Evolutionary conservation across 805 yeast genomes (phyloP).

Genomic region (Ogataea henricii): DNA sequence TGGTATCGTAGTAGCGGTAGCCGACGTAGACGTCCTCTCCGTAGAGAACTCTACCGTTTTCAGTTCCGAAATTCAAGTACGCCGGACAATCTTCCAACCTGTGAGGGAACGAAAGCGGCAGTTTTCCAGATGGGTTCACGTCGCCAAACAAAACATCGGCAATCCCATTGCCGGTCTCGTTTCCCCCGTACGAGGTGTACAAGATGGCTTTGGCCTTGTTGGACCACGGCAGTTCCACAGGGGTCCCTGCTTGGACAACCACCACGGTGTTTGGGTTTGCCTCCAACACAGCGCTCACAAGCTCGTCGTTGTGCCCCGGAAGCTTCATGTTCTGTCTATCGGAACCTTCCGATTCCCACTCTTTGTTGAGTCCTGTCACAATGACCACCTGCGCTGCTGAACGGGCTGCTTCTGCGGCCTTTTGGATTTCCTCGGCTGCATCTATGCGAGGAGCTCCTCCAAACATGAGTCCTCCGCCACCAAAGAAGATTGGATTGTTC

Average conservation of each 20-base stretch:
- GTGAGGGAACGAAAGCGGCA: constrained; percentile 43
- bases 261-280: constrained; percentile 40
- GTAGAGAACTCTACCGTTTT: constrained; percentile 40
- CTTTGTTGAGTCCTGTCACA: constrained; percentile 39
- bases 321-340: constrained; percentile 40
- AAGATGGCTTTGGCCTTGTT: constrained; percentile 33
- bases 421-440: constrained; percentile 15
- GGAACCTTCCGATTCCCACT: constrained; percentile 45
- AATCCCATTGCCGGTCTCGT: constrained; percentile 43
- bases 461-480: constrained; percentile 26
- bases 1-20: constrained; percentile 44
- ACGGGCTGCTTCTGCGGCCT: constrained; percentile 39
- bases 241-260: constrained; percentile 44
- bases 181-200: constrained; percentile 43
- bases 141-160: constrained; percentile 49
- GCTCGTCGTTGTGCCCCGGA: constrained; percentile 38
- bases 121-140: constrained; percentile 44
- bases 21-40: constrained; percentile 51
- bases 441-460: constrained; percentile 18
- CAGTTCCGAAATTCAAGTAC: constrained; percentile 39
- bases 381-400: constrained; percentile 39
- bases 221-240: constrained; percentile 45
- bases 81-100: constrained; percentile 39
- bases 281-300: constrained; percentile 35
- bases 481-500: constrained; percentile 12